phyloP scores from a whole-genome alignment of 176 grass and related monocot genomes.

The Rhynchospora tenuis region DNA sequence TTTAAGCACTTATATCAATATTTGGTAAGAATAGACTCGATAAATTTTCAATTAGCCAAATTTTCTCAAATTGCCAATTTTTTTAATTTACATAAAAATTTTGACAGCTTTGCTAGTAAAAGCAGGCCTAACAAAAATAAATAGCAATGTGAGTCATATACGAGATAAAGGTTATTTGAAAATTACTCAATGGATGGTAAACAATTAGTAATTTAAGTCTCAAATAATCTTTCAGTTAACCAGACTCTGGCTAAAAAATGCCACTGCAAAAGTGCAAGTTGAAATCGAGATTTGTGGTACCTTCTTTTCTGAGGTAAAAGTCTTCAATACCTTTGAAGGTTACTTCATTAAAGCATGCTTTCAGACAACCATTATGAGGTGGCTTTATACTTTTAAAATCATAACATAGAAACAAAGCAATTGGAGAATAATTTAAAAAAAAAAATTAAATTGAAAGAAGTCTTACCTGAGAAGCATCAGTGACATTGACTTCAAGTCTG shows the following conservation, averaged over 20 bases:
- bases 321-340: background rate
- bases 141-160: background rate
- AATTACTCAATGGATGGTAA: background rate
- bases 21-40: background rate
- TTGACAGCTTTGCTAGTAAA: background rate
- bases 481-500: slow-evolving; percentile 53
- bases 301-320: background rate
- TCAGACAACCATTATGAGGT: background rate
- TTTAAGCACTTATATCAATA: background rate
- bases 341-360: background rate
- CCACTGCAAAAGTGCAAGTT: background rate
- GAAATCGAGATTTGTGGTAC: background rate
- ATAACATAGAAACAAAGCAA: background rate
- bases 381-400: background rate
- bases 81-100: background rate
- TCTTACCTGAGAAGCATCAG: slow-evolving; percentile 50
- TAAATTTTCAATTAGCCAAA: background rate
- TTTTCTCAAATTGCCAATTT: background rate
- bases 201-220: background rate
- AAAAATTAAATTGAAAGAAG: background rate
- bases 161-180: background rate
- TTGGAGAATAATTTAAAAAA: background rate
- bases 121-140: background rate
- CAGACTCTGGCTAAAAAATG: background rate
- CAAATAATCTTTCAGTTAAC: background rate